phyloP scores from a whole-genome alignment of 2,329 filamentous ascomycete species.

The Microcyclospora tardicrescens region DNA sequence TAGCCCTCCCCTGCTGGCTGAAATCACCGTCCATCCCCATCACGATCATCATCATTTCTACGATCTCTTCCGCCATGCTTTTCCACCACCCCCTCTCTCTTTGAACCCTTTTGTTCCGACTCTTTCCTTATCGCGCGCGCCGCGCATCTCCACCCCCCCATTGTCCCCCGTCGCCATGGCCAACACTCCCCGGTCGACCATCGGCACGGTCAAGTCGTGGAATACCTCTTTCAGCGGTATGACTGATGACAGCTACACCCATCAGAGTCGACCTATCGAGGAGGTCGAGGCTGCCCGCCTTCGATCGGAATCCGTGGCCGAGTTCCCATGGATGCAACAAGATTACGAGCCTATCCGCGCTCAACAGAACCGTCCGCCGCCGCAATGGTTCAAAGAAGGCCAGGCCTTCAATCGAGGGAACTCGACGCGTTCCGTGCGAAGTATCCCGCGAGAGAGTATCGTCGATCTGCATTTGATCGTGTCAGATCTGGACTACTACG shows the following conservation, averaged over 20 bases:
- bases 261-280: conserved; percentile 13
- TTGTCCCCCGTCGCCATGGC: conserved; percentile 11
- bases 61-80: no score
- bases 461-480: conserved; percentile 24
- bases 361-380: conserved; percentile 12
- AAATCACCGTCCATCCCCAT: no score
- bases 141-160: conserved; percentile 24
- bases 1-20: no score
- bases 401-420: conserved; percentile 13
- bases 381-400: conserved; percentile 21
- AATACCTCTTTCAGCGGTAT: conserved; percentile 16
- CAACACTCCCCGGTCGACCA: conserved; percentile 18
- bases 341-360: conserved; percentile 21
- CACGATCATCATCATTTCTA: no score
- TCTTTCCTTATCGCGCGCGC: no score
- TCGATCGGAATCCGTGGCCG: conserved; percentile 15
- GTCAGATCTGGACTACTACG: conserved; percentile 24
- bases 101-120: no score
- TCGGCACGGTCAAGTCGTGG: conserved; percentile 22
- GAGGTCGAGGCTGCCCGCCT: conserved; percentile 18
- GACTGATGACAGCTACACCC: conserved; percentile 16
- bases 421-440: conserved; percentile 14
- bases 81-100: no score
- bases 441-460: conserved; percentile 19
- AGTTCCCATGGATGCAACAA: conserved; percentile 21